Evolutionary conservation across 352 stramenopile species (phyloP), one percentile per base, ranked within the genome.

Genomic region (Phytophthora brassicae): DNA sequence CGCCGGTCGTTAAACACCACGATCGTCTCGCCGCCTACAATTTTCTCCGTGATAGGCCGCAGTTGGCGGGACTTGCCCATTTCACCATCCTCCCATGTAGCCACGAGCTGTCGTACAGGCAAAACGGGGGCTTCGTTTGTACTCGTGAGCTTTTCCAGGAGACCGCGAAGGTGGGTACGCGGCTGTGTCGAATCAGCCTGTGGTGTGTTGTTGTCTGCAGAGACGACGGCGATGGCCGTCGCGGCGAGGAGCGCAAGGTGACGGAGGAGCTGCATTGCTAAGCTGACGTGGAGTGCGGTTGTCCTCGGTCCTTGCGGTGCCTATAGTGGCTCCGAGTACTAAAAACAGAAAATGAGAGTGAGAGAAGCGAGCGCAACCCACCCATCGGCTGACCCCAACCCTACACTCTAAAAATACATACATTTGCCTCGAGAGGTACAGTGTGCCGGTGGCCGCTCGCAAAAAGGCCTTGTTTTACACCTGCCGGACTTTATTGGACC

Each of bases 1-100:
- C 68, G 60, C 5, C 70, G 75, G 64, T 92, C 78, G 69, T 81
- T 73, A 52, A 90, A 92, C 42, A 92, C 77, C 5, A 92, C 66
- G n/a, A 90, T 77, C 9, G 78, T 81, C 52, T 88, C 73, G 46
- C 77, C 81, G 44, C 81, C 83, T 13, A 64, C 63, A 42, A 92
- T 81, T 59, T 84, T 88, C 50, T 83, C 74, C 35, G 20, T 38
- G 4, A 85, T 60, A 4, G 77, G 57, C 22, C 58, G 43, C 24
- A 86, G 58, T 51, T 64, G 57, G n/a, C 60, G 53, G 7, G 44
- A n/a, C 39, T 76, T 41, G 22, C 55, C 47, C 11, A 60, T 35
- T 9, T 58, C 54, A 43, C 66, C 64, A 16, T 66, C 36, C 35
- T 68, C 66, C 80, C 83, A 90, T 3, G 54, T 26, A 0, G 66